Conservation (phyloP, 768 basidiomycete species). For the Auricularia auricula-judae region DNA sequence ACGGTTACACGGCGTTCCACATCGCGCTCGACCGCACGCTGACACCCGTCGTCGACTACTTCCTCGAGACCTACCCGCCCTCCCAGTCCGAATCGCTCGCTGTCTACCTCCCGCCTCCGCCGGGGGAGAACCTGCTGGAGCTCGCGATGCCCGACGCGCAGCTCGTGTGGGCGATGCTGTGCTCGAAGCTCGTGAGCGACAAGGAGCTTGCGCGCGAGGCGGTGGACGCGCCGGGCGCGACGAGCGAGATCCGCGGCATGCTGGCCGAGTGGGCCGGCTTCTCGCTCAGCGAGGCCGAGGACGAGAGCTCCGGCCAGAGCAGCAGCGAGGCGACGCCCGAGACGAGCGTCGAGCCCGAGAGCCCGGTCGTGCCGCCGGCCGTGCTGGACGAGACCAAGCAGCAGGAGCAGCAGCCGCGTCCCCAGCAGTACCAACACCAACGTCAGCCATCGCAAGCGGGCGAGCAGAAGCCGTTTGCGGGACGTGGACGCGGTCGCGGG, state of each 20-base stretch:
- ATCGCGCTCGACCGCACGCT: constrained; percentile 45
- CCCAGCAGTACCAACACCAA: background rate
- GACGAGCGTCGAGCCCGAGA: constrained; percentile 4
- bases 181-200: constrained; percentile 40
- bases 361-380: background rate
- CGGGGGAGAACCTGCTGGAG: constrained; percentile 32
- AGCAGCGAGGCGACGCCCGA: background rate
- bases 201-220: constrained; percentile 30
- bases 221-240: background rate
- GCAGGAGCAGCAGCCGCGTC: background rate
- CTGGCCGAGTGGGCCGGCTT: constrained; percentile 41
- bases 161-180: constrained; percentile 51
- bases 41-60: constrained; percentile 41
- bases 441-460: constrained; percentile 3
- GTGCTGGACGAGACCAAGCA: background rate
- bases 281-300: constrained; percentile 18
- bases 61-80: constrained; percentile 51
- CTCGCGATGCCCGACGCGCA: constrained; percentile 52
- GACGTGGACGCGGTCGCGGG: constrained; percentile 18
- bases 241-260: constrained; percentile 37
- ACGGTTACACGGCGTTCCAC: constrained; percentile 55
- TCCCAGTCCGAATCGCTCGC: constrained; percentile 33
- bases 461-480: background rate
- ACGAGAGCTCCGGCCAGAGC: background rate
- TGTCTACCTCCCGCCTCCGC: constrained; percentile 35